Conservation (phyloP, 148 eudicot species). For the Suaeda aralocaspica region DNA sequence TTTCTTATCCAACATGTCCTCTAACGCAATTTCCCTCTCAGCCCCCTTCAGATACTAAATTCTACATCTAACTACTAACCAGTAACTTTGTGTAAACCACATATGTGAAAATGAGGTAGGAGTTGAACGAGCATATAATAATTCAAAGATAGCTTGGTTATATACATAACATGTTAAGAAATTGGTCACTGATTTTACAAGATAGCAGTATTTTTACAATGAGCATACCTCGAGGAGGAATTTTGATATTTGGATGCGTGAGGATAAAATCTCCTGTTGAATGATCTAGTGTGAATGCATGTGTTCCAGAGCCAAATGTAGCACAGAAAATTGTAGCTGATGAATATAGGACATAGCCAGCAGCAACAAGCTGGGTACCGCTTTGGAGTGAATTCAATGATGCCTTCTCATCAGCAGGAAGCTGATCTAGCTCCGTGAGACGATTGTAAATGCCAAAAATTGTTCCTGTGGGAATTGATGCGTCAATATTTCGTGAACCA, state of each 20-base stretch:
- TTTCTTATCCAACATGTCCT: too few species aligned
- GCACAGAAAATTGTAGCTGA: constrained; percentile 88
- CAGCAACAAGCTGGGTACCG: constrained; percentile 71
- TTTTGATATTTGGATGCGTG: constrained; percentile 67
- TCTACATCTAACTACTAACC: too few species aligned
- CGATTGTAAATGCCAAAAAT: constrained; percentile 86
- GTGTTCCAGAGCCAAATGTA: constrained; percentile 86
- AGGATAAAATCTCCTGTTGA: constrained; percentile 87
- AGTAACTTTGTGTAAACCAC: too few species aligned
- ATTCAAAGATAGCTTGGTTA: neutral
- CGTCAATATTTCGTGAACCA: constrained; percentile 95
- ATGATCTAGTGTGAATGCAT: constrained; percentile 73
- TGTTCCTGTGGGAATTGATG: constrained; percentile 96
- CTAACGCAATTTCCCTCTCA: too few species aligned
- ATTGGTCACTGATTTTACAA: neutral
- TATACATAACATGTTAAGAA: neutral
- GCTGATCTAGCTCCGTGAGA: constrained; percentile 63
- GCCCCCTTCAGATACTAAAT: too few species aligned
- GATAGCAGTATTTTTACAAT: neutral
- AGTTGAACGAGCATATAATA: neutral
- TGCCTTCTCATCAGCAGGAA: constrained; percentile 74
- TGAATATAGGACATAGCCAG: constrained; percentile 96
- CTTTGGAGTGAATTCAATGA: constrained; percentile 77
- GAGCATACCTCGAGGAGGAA: constrained; percentile 73
- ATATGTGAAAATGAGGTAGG: too few species aligned